Conservation (phyloP, 306 rosid genomes). For the Cicer chorassanicum region DNA sequence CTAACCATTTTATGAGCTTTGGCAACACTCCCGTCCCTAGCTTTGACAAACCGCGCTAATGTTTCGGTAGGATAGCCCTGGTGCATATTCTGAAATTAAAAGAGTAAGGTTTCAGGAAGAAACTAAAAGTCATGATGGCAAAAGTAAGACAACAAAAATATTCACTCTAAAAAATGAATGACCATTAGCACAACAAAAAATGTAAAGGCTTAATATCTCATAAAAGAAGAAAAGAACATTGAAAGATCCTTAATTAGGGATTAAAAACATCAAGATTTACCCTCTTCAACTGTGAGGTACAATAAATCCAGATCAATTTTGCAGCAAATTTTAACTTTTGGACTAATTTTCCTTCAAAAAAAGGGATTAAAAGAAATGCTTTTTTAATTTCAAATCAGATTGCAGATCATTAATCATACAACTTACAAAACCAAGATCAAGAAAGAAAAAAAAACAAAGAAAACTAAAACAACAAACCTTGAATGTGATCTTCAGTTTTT, state of each 20-base stretch:
- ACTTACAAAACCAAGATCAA: no score
- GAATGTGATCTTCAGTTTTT: slow-evolving; percentile 67
- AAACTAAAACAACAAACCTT: slow-evolving; percentile 57
- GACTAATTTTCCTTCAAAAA: background rate
- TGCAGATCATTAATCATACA: slow-evolving; percentile 42
- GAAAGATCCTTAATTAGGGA: slow-evolving; percentile 7
- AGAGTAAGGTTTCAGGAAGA: slow-evolving; percentile 32
- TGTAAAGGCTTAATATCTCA: background rate
- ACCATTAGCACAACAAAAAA: background rate
- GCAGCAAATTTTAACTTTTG: slow-evolving; percentile 13
- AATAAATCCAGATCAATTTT: slow-evolving; percentile 46
- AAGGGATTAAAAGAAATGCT: background rate
- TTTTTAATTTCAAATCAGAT: slow-evolving; percentile 21
- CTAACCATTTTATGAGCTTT: slow-evolving; percentile 93
- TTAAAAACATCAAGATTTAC: slow-evolving; percentile 4
- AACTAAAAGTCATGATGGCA: slow-evolving; percentile 12
- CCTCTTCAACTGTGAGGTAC: background rate
- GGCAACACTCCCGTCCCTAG: slow-evolving; percentile 82
- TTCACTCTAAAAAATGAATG: slow-evolving; percentile 15
- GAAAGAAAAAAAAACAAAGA: background rate
- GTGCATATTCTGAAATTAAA: slow-evolving; percentile 76
- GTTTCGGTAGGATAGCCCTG: slow-evolving; percentile 76
- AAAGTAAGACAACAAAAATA: background rate
- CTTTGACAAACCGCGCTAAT: slow-evolving; percentile 80
- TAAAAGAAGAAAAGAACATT: background rate